Base-by-base conservation (phyloP, 2,329 filamentous ascomycete genomes). In the Aureobasidium sp. region DNA sequence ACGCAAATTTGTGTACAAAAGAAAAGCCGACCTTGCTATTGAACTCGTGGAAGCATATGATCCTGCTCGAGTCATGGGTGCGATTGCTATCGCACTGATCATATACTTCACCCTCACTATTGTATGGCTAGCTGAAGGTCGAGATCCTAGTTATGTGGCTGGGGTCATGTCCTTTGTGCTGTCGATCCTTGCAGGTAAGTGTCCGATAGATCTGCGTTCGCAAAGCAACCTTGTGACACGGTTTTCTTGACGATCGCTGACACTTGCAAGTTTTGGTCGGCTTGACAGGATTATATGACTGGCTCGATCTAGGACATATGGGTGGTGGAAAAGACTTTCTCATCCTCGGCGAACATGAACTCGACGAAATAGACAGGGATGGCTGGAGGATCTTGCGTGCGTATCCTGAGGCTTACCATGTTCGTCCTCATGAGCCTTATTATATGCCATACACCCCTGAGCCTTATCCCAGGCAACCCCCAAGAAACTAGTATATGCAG, bases 121-220 rank as follows among this genome's bases (percentile, higher is more conserved):
- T 5, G 35, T 25, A 8, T 49, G 45, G 45, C 10, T 49, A 16
- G 34, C 34, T 6, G 14, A 39, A 16, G 45, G 45, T n/a, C 34
- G 45, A 3, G 45, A 49, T 30, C 45, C 45, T 3, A 12, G 7
- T 1, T 49, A 49, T 12, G 45, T 49, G 16, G 24, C 45, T 19
- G 45, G 45, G 5, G 45, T 49, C 34, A 49, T 49, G 45, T 49
- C 45, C 4, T 49, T 49, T 21, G 45, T 49, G 11, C 45, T 49
- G 4, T 38, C 34, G 2, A 39, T 49, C 6, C 30, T 49, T 1
- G 45, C 45, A 37, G 44, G 44, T 48, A 7, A 38, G 44, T 27
- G 14, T 10, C 30, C 19, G 5, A 16, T 30, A 24, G 6, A 3
- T 16, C 12, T 12, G 5, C 7, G 5, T 22, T 7, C 16, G 4